Evolutionary conservation across 2,329 filamentous ascomycete species (phyloP), one percentile per base, ranked within the genome.

Genomic region (Fusarium illudens): DNA sequence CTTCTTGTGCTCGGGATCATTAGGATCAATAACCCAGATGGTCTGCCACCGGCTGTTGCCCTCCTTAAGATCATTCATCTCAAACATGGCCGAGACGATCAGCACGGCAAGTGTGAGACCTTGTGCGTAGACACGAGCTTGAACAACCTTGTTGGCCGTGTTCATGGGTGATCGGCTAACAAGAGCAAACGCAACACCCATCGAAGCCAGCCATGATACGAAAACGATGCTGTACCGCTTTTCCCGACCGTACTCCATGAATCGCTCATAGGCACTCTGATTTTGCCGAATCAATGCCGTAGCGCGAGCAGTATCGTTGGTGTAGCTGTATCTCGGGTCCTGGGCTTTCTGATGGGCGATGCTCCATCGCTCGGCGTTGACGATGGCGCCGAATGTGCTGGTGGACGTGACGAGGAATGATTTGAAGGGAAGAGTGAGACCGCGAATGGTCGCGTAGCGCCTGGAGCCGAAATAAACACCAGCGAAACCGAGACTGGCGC

Each of bases 201-300:
- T 94, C 73, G 89, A 89, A 34, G 90, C 91, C n/a, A 95, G 79
- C 94, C 94, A 97, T 22, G 89, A 90, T 46, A 83, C 86, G 73
- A 92, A 90, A 72, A 97, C 92, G 78, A 97, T 93, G 75, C 86
- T 87, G 84, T 97, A 97, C 68, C 94, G 87, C 84, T 97, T 92
- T 72, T 90, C 86, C 36, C 87, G 84, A 48, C 91, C 92, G 87
- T 91, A 97, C 36, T 88, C 85, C 76, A 90, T 85, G 62, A 90
- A 82, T 71, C 87, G 86, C 77, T 92, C 81, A 61, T 82, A 79
- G 36, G 81, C 73, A 1, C 85, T 80, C 78, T 93, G 82, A 64
- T 89, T 79, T 79, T 82, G 57, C 79, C 86, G 81, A 59, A 86
- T 79, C 51, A 88, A 79, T 46, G 87, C 82, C 37, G 82, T 79